Percentiles rank a stretch among this genome's conserved stretches.
Conservation (phyloP, 345 rosid genomes). For the Luvunga scandens region DNA sequence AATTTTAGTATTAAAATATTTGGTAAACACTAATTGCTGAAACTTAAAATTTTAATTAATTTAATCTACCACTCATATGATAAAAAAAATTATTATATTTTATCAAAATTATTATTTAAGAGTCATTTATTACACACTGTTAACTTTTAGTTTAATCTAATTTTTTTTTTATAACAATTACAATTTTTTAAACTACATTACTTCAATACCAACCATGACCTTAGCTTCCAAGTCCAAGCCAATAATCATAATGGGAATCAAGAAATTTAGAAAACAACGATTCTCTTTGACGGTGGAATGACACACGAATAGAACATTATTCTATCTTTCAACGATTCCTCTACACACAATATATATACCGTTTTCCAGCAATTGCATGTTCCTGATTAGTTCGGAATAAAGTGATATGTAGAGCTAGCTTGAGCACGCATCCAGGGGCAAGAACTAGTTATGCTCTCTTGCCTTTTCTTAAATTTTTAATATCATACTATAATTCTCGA, state of each 20-base stretch:
- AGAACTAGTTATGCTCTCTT: not conserved
- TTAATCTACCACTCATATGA: too few species aligned
- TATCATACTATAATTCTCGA: not conserved
- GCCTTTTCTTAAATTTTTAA: not conserved
- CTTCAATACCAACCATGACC: too few species aligned
- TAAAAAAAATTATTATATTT: too few species aligned
- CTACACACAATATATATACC: not conserved
- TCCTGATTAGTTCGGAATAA: conserved; percentile 18
- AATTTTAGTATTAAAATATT: fast-evolving
- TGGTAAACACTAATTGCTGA: fast-evolving
- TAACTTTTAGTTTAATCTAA: too few species aligned
- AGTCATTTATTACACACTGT: too few species aligned
- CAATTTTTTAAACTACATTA: too few species aligned
- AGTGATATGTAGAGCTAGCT: not conserved
- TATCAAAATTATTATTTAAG: too few species aligned
- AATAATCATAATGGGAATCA: not conserved
- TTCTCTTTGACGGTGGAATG: not conserved
- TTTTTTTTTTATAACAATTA: too few species aligned
- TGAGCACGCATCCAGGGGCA: conserved; percentile 2
- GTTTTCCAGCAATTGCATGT: not conserved
- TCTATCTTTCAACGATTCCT: not conserved
- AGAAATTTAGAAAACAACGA: not conserved
- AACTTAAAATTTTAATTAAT: too few species aligned
- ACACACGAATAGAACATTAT: not conserved
- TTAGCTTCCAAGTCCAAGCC: conserved; percentile 15